Evolutionary conservation across 768 basidiomycete species (phyloP).

Genomic region (Scleroderma citrinum): DNA sequence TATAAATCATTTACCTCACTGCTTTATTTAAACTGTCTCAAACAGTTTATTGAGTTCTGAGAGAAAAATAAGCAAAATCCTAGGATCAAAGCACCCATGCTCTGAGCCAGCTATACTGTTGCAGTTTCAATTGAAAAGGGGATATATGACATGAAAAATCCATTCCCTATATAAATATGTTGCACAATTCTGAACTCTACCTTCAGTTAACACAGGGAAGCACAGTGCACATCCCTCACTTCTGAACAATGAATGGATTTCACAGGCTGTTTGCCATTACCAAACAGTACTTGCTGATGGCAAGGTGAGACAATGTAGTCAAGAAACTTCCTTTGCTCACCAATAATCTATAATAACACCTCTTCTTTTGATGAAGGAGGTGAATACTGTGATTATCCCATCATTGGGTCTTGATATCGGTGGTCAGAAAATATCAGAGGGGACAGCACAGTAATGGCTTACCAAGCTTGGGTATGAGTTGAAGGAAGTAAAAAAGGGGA

Average conservation of each 20-base stretch:
- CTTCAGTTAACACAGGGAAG: not conserved
- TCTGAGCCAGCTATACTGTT: not conserved
- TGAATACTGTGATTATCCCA: slow-evolving; percentile 4
- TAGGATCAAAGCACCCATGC: slow-evolving; percentile 1
- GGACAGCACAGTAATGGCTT: slow-evolving; percentile 31
- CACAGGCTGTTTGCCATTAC: not conserved
- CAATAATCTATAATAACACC: not conserved
- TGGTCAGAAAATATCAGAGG: slow-evolving; percentile 11
- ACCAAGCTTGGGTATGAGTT: slow-evolving; percentile 19
- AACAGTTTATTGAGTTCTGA: slow-evolving; percentile 2
- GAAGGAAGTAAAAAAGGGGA: slow-evolving; percentile 22
- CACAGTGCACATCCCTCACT: slow-evolving; percentile 2
- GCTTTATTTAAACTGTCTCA: slow-evolving; percentile 1
- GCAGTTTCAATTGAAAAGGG: slow-evolving; percentile 4
- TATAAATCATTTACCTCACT: slow-evolving; percentile 6
- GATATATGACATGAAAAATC: slow-evolving; percentile 1
- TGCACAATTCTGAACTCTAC: not conserved
- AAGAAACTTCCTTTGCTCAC: not conserved
- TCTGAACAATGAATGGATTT: slow-evolving; percentile 2
- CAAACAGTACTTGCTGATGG: not conserved
- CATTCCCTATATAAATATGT: slow-evolving; percentile 1
- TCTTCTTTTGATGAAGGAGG: not conserved
- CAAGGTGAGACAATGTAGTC: not conserved
- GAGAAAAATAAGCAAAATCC: slow-evolving; percentile 1
- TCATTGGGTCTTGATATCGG: slow-evolving; percentile 1